Base-by-base conservation (phyloP, 352 stramenopile genomes). In the Phytophthora nicotianae region DNA sequence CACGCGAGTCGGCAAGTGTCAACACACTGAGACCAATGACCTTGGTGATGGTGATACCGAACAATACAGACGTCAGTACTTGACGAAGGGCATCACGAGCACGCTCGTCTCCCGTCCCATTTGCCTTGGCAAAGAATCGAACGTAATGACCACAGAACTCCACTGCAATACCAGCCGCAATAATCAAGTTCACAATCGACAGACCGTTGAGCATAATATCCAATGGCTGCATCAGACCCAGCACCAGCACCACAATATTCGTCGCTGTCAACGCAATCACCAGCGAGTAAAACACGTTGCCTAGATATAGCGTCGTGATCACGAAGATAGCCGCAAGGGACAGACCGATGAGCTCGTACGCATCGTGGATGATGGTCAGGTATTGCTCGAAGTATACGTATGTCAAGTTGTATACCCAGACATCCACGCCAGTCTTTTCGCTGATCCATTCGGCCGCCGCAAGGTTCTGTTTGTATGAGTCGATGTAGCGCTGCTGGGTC, bases 11-110 rank as follows among this genome's bases (percentile, higher is more conserved):
- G 2, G 89, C 88, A 26, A 95, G 77, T 6, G 79, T 84, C 33
- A 96, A 52, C 21, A 90, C 80, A 35, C 76, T 83, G 11, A 96
- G 64, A 42, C 86, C 88, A 2, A 92, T 80, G 24, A 93, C 51
- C 62, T 95, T 97, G 13, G 88, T 95, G 58, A 97, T 75, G 26
- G 89, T 97, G 57, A 96, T 95, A 32, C 88, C 85, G 24, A 85
- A 91, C 14, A 96, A 41, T 26, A 96, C 83, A 0, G 77, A 90
- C 9, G 79, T 69, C 8, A 86, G 66, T 11, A 89, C 83, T 14
- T 79, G 67, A 24, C 60, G 61, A 35, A 91, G 59, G 0, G 83
- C 83, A 16, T 79, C 68, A 32, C 66, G 68, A 26, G 79, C 77
- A 19, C 79, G 76, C 45, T 79, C 78, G 19, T 81, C 56, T n/a